Conservation (phyloP, 306 rosid genomes). For the Acacia acuminata region DNA sequence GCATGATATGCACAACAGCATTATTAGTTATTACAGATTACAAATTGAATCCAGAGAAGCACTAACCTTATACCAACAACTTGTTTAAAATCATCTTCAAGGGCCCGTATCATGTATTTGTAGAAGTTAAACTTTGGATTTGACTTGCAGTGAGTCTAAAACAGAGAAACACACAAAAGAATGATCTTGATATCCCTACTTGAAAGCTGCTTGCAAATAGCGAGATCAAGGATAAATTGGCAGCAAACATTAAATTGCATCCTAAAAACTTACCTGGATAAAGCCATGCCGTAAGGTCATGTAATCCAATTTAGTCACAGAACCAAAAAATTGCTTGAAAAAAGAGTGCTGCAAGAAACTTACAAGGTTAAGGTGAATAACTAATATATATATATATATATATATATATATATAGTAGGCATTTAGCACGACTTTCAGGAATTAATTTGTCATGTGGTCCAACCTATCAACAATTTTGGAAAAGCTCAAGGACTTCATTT, state of each 20-base stretch:
- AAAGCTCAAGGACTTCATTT: background rate
- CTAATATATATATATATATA: too few relatives aligned
- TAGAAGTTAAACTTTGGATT: conserved; percentile 85
- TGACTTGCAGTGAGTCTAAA: conserved; percentile 72
- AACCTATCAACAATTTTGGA: background rate
- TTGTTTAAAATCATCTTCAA: conserved; percentile 86
- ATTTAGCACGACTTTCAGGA: background rate
- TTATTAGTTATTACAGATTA: background rate
- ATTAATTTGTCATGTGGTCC: background rate
- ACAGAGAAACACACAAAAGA: conserved; percentile 16
- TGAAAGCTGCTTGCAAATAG: background rate
- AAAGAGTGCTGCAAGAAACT: background rate
- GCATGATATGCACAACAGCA: conserved; percentile 9
- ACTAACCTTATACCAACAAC: conserved; percentile 93
- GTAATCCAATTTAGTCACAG: too few relatives aligned
- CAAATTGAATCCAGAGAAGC: conserved; percentile 5
- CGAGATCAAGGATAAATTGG: background rate
- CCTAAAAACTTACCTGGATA: conserved; percentile 59
- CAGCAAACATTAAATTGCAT: conserved; percentile 10
- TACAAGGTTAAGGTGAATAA: conserved; percentile 4
- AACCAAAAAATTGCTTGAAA: too few relatives aligned
- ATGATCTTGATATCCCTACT: background rate
- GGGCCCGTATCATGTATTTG: conserved; percentile 89
- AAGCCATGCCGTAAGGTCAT: conserved; percentile 75
- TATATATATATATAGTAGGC: too few relatives aligned